Percentiles rank a stretch among this genome's conserved stretches.
Evolutionary conservation across 305 asterid species (phyloP).

Genomic region (Fraxinus sp.): DNA sequence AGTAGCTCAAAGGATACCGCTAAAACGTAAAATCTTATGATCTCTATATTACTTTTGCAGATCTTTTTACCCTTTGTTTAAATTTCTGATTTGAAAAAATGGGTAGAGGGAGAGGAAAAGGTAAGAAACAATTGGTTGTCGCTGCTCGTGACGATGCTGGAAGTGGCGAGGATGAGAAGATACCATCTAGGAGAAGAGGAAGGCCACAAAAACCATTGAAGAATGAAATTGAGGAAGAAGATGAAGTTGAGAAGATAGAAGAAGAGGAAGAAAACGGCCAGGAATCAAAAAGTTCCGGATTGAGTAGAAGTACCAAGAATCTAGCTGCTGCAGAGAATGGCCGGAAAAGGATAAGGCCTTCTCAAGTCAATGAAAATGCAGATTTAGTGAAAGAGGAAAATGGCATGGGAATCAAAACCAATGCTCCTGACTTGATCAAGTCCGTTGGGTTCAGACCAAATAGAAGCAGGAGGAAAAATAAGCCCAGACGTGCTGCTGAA

Average conservation of each 20-base stretch:
- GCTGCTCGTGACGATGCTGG: slow-evolving; percentile 40
- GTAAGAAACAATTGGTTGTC: slow-evolving; percentile 36
- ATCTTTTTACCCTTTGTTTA: not conserved
- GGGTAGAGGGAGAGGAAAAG: slow-evolving; percentile 56
- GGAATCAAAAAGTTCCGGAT: slow-evolving; percentile 30
- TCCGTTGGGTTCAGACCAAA: slow-evolving; percentile 50
- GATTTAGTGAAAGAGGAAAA: slow-evolving; percentile 43
- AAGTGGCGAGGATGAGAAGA: slow-evolving; percentile 51
- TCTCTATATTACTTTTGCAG: slow-evolving; percentile 24
- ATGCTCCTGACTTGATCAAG: slow-evolving; percentile 30
- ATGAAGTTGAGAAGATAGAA: slow-evolving; percentile 31
- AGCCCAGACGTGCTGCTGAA: slow-evolving; percentile 61
- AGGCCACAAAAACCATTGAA: slow-evolving; percentile 47
- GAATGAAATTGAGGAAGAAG: slow-evolving; percentile 43
- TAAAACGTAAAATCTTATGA: not conserved
- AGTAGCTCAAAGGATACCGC: not conserved
- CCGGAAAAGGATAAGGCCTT: slow-evolving; percentile 44
- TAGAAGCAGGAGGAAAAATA: slow-evolving; percentile 53
- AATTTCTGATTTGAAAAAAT: slow-evolving; percentile 27
- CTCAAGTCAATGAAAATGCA: slow-evolving; percentile 36
- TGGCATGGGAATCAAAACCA: slow-evolving; percentile 31
- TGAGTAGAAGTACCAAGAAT: slow-evolving; percentile 34
- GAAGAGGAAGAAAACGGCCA: slow-evolving; percentile 36
- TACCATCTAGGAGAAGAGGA: slow-evolving; percentile 47
- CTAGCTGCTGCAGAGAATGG: slow-evolving; percentile 37